A percentile compares a stretch with the other conserved stretches of the same genome.
These are phyloP conservation scores for Mimosa pudica DNA, from an alignment of 306 rosid genomes.

Conservation along the genomic window DNA sequence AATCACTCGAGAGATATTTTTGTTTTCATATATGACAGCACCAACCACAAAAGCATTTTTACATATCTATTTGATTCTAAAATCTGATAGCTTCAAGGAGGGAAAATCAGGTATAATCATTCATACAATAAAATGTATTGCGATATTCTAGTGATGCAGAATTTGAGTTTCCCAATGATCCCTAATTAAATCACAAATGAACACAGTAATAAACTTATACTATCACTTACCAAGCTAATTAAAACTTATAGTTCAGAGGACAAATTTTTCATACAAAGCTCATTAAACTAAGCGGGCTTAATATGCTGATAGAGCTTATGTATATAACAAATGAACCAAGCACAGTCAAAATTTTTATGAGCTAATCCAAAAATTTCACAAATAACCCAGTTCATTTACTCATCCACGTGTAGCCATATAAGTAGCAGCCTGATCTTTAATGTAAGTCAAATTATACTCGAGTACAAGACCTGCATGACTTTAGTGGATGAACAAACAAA, in stretches of 20 bases:
- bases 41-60: conserved; percentile 13
- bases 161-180: neutral
- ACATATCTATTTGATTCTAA: conserved; percentile 20
- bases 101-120: conserved; percentile 6
- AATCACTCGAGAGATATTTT: conserved; percentile 24
- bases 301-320: neutral
- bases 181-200: neutral
- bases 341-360: neutral
- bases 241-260: neutral
- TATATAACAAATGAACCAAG: neutral
- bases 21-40: conserved; percentile 10
- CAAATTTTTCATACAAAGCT: neutral
- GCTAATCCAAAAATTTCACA: neutral
- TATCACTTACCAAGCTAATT: neutral
- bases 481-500: conserved; percentile 24
- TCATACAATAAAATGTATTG: neutral
- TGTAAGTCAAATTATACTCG: conserved; percentile 19
- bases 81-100: neutral
- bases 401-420: conserved; percentile 17
- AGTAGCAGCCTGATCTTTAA: conserved; percentile 15
- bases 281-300: neutral
- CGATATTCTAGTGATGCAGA: neutral
- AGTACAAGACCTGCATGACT: conserved; percentile 15
- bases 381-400: neutral
- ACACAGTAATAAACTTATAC: neutral